A percentile compares a stretch with the other conserved stretches of the same genome.
Evolutionary conservation across 805 yeast species (phyloP).

Genomic region (Yamadazyma endophytica): DNA sequence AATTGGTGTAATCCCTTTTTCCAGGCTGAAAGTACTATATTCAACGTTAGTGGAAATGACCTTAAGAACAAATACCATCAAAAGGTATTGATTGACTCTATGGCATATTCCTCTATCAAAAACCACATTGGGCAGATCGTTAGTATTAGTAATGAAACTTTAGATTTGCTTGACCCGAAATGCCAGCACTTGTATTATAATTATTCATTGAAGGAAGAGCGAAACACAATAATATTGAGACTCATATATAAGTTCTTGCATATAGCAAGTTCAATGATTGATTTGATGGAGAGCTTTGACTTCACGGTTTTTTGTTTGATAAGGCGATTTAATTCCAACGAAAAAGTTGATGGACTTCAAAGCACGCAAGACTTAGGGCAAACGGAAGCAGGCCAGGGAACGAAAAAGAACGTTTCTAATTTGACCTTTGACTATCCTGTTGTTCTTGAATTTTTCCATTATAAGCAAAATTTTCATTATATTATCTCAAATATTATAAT

Average conservation of each 20-base stretch:
- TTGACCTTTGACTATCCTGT: constrained; percentile 47
- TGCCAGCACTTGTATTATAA: constrained; percentile 35
- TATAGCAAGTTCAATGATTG: constrained; percentile 45
- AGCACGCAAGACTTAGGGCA: not conserved
- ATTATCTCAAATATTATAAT: constrained; percentile 53
- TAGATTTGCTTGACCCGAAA: constrained; percentile 34
- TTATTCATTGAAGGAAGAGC: constrained; percentile 26
- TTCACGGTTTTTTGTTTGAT: constrained; percentile 50
- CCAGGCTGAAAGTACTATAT: constrained; percentile 29
- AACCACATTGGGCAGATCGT: constrained; percentile 34
- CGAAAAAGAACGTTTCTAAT: too few relatives aligned
- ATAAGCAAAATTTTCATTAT: constrained; percentile 71
- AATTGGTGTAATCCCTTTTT: constrained; percentile 72
- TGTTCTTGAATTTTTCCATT: constrained; percentile 66
- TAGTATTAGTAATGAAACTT: constrained; percentile 37
- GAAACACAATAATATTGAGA: constrained; percentile 53
- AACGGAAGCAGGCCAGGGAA: too few relatives aligned
- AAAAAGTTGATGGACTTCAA: too few relatives aligned
- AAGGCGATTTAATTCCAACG: constrained; percentile 21
- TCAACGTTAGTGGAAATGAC: constrained; percentile 41
- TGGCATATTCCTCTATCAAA: constrained; percentile 37
- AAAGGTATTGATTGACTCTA: constrained; percentile 48
- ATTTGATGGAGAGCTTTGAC: constrained; percentile 57
- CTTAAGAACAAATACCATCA: constrained; percentile 37
- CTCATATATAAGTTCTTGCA: constrained; percentile 51